Base-by-base conservation (phyloP, 176 grass and related monocot genomes). In the bread wheat (Triticum aestivum) region DNA sequence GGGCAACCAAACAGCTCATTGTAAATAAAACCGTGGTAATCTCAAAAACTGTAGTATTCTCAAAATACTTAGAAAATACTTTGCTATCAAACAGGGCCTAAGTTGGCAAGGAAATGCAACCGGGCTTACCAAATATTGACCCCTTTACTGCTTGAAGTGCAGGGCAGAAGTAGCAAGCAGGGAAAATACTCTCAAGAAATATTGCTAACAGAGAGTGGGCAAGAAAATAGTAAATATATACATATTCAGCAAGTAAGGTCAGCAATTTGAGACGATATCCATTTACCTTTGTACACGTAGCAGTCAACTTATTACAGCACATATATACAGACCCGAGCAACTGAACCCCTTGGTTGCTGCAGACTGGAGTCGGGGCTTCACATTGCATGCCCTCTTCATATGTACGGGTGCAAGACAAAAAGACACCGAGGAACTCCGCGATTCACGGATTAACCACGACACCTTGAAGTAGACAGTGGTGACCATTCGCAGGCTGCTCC, bases 401-500 rank as follows among this genome's bases (percentile, higher is more conserved):
- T 82, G 61, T 88, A 82, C 77, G 61, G 13, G 9, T 39, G 63
- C 71, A 84, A 86, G 20, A 58, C 78, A 88, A 84, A 88, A 39
- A 38, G 73, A 83, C 23, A 84, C 72, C 12, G 35, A 52, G 82
- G 69, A 18, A 75, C 42, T 78, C 73, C 21, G 66, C 44, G 0
- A 23, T 49, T 91, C 77, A 95, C 77, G 92, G 66, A 65, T 88
- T 91, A 84, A 97, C 87, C 73, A 87, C 85, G 54, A 94, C 88
- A 73, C 88, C 81, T 94, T 92, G 89, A 65, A 89, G 82, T 69
- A 94, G 51, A 84, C 70, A 88, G 11, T 86, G 84, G 71, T 89
- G 89, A 30, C 62, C 79, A 45, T 37, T 79, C 14, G 77, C 14
- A 20, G 88, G 69, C 84, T 92, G 90, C 69, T 91, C 90, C 26